Base-by-base conservation (phyloP, 1,139 yeast genomes). In the Geotrichum klebahnii region DNA sequence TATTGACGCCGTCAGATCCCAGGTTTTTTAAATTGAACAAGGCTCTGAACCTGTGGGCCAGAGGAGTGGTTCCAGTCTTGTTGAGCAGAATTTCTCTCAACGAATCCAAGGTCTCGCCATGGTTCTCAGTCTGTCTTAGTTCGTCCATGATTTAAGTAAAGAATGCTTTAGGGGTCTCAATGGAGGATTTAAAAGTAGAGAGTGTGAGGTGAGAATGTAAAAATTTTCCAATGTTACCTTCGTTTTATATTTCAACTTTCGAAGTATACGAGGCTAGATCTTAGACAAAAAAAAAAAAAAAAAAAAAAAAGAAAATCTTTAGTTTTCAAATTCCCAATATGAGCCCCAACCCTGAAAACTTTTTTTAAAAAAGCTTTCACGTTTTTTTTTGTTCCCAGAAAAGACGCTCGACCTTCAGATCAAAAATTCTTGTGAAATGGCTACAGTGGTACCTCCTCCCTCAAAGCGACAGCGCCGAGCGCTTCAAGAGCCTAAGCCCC, bases 401-500 rank as follows among this genome's bases (percentile, higher is more conserved):
- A 28, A 28, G 31, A 28, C 10, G 31, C 31, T 12, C 31, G 12
- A 12, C 12, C 12, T 28, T 28, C 31, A 8, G 12, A 8, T 28
- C 10, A 28, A 8, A 8, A 8, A 12, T 28, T 8, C 31, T 28
- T 9, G 20, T 14, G 50, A 17, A 45, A 92, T 92, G 98, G 95
- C 98, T 54, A 92, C 98, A 3, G 75, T 87, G 44, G 69, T 92
- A 44, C 98, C 98, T 23, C 98, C 97, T 42, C 95, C 88, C 32
- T 84, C 96, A 0, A 92, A 92, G 67, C 85, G 82, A 64, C 97
- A 89, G 67, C 85, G 79, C 68, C 80, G 81, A 61, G 86, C 78
- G 58, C 95, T 95, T 3, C 97, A 89, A 65, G 76, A 79, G 62
- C 87, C 86, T 10, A 79, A 86, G 51, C 92, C 83, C 48, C 84